Percentiles rank a stretch among this genome's conserved stretches.
These are phyloP conservation scores for Lactarius tabidus DNA, from an alignment of 768 basidiomycete genomes.

Conservation along the genomic window DNA sequence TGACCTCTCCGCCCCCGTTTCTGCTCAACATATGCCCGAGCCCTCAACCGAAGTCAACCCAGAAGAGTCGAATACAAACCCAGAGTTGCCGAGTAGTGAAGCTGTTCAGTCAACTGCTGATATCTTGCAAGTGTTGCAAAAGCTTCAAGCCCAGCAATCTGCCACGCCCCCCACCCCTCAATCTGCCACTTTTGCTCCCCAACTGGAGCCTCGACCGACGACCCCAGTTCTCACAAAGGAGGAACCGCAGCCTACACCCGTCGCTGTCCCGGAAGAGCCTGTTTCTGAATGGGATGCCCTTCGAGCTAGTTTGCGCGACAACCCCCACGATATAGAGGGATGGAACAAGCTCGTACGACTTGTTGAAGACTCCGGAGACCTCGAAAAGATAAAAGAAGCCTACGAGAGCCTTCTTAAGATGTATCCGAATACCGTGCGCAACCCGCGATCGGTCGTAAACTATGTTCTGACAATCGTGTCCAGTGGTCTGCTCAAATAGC, in stretches of 20 bases:
- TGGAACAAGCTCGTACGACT: slow-evolving; percentile 76
- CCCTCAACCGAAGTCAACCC: slow-evolving; percentile 1
- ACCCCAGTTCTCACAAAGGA: slow-evolving; percentile 15
- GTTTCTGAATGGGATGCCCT: slow-evolving; percentile 66
- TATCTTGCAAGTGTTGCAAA: slow-evolving; percentile 23
- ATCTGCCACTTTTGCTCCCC: slow-evolving; percentile 9
- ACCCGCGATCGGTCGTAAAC: slow-evolving; percentile 29
- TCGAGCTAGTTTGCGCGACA: slow-evolving; percentile 57
- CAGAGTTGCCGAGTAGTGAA: slow-evolving; percentile 18
- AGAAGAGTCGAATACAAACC: slow-evolving; percentile 17
- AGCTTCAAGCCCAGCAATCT: slow-evolving; percentile 23
- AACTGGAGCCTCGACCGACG: slow-evolving; percentile 12
- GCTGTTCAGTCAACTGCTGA: slow-evolving; percentile 20
- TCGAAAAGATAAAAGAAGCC: slow-evolving; percentile 72
- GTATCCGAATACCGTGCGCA: slow-evolving; percentile 90
- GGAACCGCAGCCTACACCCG: slow-evolving; percentile 26
- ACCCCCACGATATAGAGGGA: slow-evolving; percentile 69
- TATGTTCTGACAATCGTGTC: slow-evolving; percentile 26
- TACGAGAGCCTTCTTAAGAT: slow-evolving; percentile 80
- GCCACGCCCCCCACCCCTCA: slow-evolving; percentile 16
- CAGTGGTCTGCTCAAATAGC: slow-evolving; percentile 82
- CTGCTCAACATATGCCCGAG: slow-evolving; percentile 21
- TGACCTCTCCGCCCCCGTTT: slow-evolving; percentile 12
- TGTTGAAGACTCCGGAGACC: slow-evolving; percentile 72
- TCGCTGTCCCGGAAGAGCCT: slow-evolving; percentile 28